A percentile compares a stretch with the other conserved stretches of the same genome.
phyloP scores from a whole-genome alignment of 768 basidiomycete species.

The Trametes punicea region DNA sequence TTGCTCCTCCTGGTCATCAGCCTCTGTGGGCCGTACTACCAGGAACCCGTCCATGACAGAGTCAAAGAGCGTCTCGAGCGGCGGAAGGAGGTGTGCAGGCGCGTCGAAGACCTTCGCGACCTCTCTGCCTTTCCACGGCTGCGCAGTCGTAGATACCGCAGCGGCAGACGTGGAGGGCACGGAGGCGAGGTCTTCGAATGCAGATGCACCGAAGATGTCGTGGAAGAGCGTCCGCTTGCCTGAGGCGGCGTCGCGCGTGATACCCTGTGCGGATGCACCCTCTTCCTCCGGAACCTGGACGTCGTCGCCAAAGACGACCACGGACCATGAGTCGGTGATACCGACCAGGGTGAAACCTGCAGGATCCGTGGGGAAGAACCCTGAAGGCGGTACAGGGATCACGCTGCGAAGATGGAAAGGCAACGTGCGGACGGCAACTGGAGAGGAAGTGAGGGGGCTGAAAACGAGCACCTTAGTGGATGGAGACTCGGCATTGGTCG shows the following conservation, averaged over 20 bases:
- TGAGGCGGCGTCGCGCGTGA: constrained; percentile 28
- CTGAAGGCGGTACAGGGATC: constrained; percentile 33
- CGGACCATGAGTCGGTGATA: constrained; percentile 63
- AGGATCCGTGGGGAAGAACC: constrained; percentile 28
- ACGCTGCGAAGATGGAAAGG: constrained; percentile 64
- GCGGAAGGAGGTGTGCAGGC: constrained; percentile 75
- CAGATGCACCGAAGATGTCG: constrained; percentile 85
- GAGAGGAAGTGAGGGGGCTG: constrained; percentile 40
- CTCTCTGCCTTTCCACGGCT: constrained; percentile 40
- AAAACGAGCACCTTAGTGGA: constrained; percentile 48
- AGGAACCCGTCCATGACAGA: constrained; percentile 52
- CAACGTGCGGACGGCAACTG: constrained; percentile 42
- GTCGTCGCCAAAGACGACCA: constrained; percentile 67
- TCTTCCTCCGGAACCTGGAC: constrained; percentile 40
- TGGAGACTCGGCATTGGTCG: constrained; percentile 7
- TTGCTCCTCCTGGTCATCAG: constrained; percentile 8
- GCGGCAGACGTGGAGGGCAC: constrained; percentile 21
- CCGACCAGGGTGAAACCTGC: constrained; percentile 58
- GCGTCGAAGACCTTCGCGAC: constrained; percentile 53
- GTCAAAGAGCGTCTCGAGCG: constrained; percentile 69
- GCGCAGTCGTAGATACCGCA: constrained; percentile 15
- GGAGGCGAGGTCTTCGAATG: constrained; percentile 41
- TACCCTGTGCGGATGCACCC: constrained; percentile 39
- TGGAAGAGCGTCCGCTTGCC: constrained; percentile 68
- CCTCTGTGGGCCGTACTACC: constrained; percentile 27